Evolutionary conservation across 257 asterid species (phyloP).

Genomic region (Agastache rugosa): DNA sequence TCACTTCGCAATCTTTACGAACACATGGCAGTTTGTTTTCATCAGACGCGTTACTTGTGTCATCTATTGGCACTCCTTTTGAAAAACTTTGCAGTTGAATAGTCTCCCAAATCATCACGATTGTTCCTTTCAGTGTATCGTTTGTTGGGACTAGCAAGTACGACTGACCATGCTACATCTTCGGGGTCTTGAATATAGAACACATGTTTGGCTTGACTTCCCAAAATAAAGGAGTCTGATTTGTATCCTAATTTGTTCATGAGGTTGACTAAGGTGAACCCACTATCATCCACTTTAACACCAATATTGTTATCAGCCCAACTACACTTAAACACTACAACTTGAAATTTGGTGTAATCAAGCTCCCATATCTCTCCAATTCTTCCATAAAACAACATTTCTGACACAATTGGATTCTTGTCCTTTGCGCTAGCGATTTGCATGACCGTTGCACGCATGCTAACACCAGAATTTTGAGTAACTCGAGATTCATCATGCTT

Average conservation of each 20-base stretch:
- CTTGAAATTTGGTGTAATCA: not conserved
- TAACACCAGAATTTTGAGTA: not conserved
- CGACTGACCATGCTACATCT: not conserved
- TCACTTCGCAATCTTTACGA: not conserved
- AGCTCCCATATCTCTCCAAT: not conserved
- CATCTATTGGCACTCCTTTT: not conserved
- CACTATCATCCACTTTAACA: not conserved
- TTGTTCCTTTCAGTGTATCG: not conserved
- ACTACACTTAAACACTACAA: not conserved
- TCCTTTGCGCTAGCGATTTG: not conserved
- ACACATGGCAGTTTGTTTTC: not conserved
- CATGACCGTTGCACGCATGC: not conserved
- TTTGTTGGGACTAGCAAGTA: not conserved
- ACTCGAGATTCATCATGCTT: not conserved
- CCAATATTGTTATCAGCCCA: not conserved
- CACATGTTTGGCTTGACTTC: not conserved
- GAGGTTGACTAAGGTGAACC: not conserved
- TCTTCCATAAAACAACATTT: not conserved
- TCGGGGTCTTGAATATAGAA: not conserved
- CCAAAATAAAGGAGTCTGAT: too few relatives aligned
- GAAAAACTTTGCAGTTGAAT: not conserved
- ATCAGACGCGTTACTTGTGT: not conserved
- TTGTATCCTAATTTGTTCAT: not conserved
- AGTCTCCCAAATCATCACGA: conserved; percentile 10
- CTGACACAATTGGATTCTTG: not conserved